Percentiles rank a stretch among this genome's conserved stretches.
Evolutionary conservation across 805 yeast species (phyloP).

Genomic region (Wickerhamomyces strasburgensis): DNA sequence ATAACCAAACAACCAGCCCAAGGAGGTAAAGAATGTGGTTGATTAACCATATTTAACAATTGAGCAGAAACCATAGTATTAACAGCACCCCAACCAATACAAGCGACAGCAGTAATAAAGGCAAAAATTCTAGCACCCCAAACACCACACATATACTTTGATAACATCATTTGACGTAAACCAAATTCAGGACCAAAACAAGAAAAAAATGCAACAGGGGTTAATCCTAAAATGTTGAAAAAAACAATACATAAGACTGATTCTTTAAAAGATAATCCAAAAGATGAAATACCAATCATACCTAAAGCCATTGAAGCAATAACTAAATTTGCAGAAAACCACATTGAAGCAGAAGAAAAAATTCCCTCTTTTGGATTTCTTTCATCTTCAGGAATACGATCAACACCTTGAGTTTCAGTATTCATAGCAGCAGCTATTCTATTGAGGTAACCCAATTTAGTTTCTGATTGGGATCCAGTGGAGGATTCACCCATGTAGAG

Average conservation of each 20-base stretch:
- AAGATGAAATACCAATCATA: constrained; percentile 59
- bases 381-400: constrained; percentile 73
- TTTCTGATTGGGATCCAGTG: constrained; percentile 15
- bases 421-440: constrained; percentile 25
- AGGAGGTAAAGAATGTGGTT: constrained; percentile 58
- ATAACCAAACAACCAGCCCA: constrained; percentile 88
- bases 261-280: constrained; percentile 70
- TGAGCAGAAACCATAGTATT: constrained; percentile 89
- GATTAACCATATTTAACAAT: constrained; percentile 70
- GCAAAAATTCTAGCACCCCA: constrained; percentile 72
- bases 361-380: constrained; percentile 57
- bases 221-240: constrained; percentile 66
- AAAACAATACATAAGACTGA: constrained; percentile 61
- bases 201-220: constrained; percentile 80
- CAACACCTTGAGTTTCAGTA: constrained; percentile 73
- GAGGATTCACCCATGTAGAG: constrained; percentile 19
- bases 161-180: constrained; percentile 79
- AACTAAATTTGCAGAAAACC: constrained; percentile 88
- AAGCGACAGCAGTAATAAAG: constrained; percentile 71
- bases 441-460: constrained; percentile 20
- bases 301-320: constrained; percentile 81
- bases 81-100: constrained; percentile 95
- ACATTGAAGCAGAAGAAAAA: constrained; percentile 75
- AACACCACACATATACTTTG: constrained; percentile 76
- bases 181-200: constrained; percentile 81